These are phyloP conservation scores for Candida anglica DNA, from an alignment of 805 yeast species.

Conservation along the genomic window DNA sequence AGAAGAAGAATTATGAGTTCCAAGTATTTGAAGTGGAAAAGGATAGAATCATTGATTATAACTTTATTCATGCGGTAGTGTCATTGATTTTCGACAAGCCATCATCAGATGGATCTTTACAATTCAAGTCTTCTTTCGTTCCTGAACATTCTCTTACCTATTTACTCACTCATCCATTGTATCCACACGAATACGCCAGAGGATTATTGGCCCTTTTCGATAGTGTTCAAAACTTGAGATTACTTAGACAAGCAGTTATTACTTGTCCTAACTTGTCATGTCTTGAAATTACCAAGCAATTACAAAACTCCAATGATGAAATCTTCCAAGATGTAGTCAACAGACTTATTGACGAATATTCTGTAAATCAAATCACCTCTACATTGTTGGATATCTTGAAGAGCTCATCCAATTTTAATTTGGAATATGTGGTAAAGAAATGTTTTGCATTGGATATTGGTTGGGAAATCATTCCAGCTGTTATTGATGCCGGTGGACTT, in stretches of 20 bases:
- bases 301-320: conserved; percentile 49
- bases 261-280: conserved; percentile 70
- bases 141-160: conserved; percentile 66
- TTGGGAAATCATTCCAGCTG: conserved; percentile 57
- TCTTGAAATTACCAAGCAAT: conserved; percentile 57
- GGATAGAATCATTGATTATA: conserved; percentile 62
- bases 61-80: conserved; percentile 46
- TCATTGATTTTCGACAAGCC: conserved; percentile 33
- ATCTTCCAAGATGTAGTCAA: conserved; percentile 64
- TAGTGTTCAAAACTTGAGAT: conserved; percentile 45
- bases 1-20: conserved; percentile 19
- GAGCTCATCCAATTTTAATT: conserved; percentile 21
- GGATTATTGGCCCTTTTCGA: conserved; percentile 52
- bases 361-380: conserved; percentile 53
- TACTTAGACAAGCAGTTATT: conserved; percentile 77
- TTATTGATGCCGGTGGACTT: conserved; percentile 72
- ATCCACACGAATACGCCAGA: conserved; percentile 57
- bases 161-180: conserved; percentile 82
- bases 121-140: conserved; percentile 29
- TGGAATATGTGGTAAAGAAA: conserved; percentile 34
- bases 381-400: conserved; percentile 35
- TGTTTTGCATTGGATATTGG: conserved; percentile 44
- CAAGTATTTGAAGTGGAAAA: conserved; percentile 57
- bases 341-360: conserved; percentile 64
- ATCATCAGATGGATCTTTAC: conserved; percentile 4